These are phyloP conservation scores for Fusarium transvaalense DNA, from an alignment of 2,329 filamentous ascomycete species.

Conservation along the genomic window DNA sequence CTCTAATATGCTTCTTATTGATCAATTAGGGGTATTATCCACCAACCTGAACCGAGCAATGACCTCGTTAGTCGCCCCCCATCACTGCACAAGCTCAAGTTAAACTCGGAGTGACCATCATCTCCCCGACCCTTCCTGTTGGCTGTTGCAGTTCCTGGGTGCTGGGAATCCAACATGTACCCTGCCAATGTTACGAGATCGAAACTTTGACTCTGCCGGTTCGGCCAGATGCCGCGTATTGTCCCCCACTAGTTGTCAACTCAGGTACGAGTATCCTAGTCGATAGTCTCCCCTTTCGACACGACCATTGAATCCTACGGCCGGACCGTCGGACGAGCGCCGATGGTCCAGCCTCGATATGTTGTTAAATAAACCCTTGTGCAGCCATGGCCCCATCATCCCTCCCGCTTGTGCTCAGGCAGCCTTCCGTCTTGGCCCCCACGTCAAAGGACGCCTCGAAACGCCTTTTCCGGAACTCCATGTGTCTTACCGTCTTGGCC, in stretches of 20 bases:
- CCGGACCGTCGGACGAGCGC: slow-evolving; percentile 45
- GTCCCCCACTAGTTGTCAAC: slow-evolving; percentile 27
- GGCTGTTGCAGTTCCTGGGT: slow-evolving; percentile 13
- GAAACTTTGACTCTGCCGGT: slow-evolving; percentile 26
- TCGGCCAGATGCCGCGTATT: slow-evolving; percentile 11
- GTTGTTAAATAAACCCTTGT: slow-evolving; percentile 19
- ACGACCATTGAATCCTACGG: slow-evolving; percentile 29
- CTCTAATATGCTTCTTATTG: slow-evolving; percentile 8
- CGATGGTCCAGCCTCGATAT: slow-evolving; percentile 43
- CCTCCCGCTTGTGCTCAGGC: slow-evolving; percentile 3
- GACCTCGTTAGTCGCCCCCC: not conserved
- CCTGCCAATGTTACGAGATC: slow-evolving; percentile 37
- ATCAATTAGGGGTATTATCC: slow-evolving; percentile 15
- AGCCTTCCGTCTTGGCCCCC: slow-evolving; percentile 32
- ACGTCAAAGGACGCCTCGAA: slow-evolving; percentile 14
- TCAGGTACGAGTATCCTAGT: slow-evolving; percentile 22
- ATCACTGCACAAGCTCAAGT: slow-evolving; percentile 5
- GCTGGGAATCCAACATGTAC: slow-evolving; percentile 4
- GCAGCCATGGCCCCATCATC: slow-evolving; percentile 23
- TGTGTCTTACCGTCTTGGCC: slow-evolving; percentile 8
- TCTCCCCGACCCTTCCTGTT: slow-evolving; percentile 22
- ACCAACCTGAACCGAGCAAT: slow-evolving; percentile 11
- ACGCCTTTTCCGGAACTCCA: slow-evolving; percentile 7
- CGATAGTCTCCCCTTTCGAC: slow-evolving; percentile 13
- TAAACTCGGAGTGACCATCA: slow-evolving; percentile 13